Base-by-base conservation (phyloP, 441 rosid genomes). In the Croton laevigatus region DNA sequence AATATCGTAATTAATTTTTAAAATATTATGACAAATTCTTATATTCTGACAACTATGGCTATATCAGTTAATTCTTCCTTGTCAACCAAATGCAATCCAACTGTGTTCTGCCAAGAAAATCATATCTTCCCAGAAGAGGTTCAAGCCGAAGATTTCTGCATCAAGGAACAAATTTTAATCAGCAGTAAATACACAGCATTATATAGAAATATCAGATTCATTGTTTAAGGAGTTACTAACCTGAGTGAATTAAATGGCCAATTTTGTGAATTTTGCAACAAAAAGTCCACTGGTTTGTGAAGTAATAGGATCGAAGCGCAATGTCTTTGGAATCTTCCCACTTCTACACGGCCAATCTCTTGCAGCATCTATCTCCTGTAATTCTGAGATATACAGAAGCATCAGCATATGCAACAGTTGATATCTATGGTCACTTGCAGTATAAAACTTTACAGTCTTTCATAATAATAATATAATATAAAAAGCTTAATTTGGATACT, bases 211-310 rank as follows among this genome's bases (percentile, higher is more conserved):
- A 23, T 40, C 14, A 49, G 16, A 36, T 59, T 59, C 61, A 14
- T 17, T 16, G 11, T 36, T 12, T 19, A 1, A 34, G 45, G 12
- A 69, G 42, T 45, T 53, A 57, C 22, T 17, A 23, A 55, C 69
- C 65, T 54, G 22, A 27, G n/a, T 62, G 22, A 27, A 27, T 65
- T 69, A 54, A 38, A 32, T 13, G 19, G 57, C 72, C 22, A 65
- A 52, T 68, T 91, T 94, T 59, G 78, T 84, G 75, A 94, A 82
- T 74, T 82, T 94, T 11, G 93, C 97, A 13, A 94, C 78, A 46
- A 91, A 94, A 66, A 94, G 97, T 61, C 98, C 98, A 67, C 97
- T 94, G 42, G 97, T 94, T 82, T 85, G 84, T 54, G 98, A 94
- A 42, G 89, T 82, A 9, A 75, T 72, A 11, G 98, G 96, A 77